Evolutionary conservation across 83 land plant species (phyloP), one percentile per base, ranked within the genome.

Genomic region (Thuja plicata): DNA sequence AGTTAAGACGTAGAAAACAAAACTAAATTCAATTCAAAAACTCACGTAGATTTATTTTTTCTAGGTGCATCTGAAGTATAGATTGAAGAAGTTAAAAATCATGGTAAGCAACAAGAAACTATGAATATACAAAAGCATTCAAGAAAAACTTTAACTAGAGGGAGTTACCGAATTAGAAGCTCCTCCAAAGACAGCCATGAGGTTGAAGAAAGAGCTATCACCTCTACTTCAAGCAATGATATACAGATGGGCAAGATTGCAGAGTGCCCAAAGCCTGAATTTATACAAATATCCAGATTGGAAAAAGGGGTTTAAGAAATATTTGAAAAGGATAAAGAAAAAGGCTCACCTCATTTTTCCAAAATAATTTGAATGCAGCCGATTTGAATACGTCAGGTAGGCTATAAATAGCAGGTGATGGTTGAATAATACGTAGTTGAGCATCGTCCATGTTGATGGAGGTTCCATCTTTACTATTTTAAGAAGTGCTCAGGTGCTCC

Each of bases 321-420:
- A 41, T 40, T 24, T 11, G n/a, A 8, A 41, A 80, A 66, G 30
- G 32, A 66, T 66, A 66, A 66, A 66, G n/a, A 27, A 27, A 27
- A 66, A 66, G 10, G 73, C 2, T 66, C n/a, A 24, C 45, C 45
- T 37, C 40, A 17, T 40, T 54, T 19, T 19, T 5, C 5, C 82
- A 2, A 38, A 32, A 32, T 37, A 5, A 78, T 79, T 2, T 21
- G 43, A 38, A 41, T 79, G 46, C 12, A 21, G n/a, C 84, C 50
- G 48, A 35, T 41, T 80, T 80, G 48, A 43, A 35, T 41, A 41
- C 84, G 84, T 80, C 84, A 41, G n/a, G n/a, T 7, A 19, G 48
- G 48, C n/a, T 80, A 80, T 80, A 80, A 41, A 41, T 80, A 80
- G 84, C 84, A 80, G 48, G 84, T 80, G 48, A 80, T 80, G 84